Evolutionary conservation across 768 basidiomycete genomes (phyloP).

Genomic region (Obba rivulosa): DNA sequence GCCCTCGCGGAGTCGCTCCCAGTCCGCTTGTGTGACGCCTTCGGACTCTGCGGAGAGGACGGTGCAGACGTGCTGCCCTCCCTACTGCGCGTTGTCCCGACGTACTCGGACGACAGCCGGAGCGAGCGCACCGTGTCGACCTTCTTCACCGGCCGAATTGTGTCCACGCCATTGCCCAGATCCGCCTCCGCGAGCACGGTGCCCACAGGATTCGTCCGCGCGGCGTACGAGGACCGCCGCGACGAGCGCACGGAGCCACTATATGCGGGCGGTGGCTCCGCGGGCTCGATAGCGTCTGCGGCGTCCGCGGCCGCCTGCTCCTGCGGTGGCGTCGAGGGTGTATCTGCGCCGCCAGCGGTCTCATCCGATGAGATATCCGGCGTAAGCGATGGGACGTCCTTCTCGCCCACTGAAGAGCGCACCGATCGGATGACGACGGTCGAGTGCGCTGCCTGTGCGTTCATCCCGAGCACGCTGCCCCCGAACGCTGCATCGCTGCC

Average conservation of each 20-base stretch:
- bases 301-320: conserved; percentile 15
- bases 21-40: conserved; percentile 38
- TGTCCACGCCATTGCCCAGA: conserved; percentile 82
- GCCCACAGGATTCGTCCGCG: conserved; percentile 60
- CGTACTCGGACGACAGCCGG: conserved; percentile 72
- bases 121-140: conserved; percentile 78
- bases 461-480: conserved; percentile 26
- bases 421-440: conserved; percentile 63
- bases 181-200: conserved; percentile 78
- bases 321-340: conserved; percentile 30
- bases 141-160: conserved; percentile 90
- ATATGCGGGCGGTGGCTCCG: conserved; percentile 72
- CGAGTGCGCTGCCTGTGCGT: conserved; percentile 55
- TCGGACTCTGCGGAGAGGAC: conserved; percentile 40
- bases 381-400: conserved; percentile 36
- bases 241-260: conserved; percentile 57
- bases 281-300: conserved; percentile 19
- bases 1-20: conserved; percentile 58
- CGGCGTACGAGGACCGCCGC: conserved; percentile 75
- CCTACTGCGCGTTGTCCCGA: conserved; percentile 60
- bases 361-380: conserved; percentile 33
- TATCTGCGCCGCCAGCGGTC: conserved; percentile 38
- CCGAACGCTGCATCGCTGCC: conserved; percentile 45
- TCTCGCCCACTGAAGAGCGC: conserved; percentile 28
- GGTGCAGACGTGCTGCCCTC: conserved; percentile 45